Percentiles rank a stretch among this genome's conserved stretches.
Evolutionary conservation across 2,329 filamentous ascomycete species (phyloP).

Genomic region (Aspergillus melleus): DNA sequence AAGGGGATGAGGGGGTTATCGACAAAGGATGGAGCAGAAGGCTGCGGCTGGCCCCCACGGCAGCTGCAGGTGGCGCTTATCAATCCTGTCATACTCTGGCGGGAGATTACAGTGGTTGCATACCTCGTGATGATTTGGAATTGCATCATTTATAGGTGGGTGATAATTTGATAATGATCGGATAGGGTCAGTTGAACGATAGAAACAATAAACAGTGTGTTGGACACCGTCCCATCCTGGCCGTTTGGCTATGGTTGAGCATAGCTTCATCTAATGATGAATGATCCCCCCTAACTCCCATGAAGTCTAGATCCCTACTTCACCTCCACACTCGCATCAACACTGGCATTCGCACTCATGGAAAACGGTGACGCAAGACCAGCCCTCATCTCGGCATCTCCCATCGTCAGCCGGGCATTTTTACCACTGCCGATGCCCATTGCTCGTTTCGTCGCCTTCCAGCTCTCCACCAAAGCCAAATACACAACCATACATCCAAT

Average conservation of each 20-base stretch:
- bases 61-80: neutral
- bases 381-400: conserved; percentile 35
- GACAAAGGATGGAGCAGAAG: neutral
- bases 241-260: conserved; percentile 11
- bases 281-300: neutral
- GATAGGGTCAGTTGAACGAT: neutral
- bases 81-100: no score
- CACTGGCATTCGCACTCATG: conserved; percentile 27
- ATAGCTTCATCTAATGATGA: neutral
- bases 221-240: conserved; percentile 9
- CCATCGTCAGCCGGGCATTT: conserved; percentile 29
- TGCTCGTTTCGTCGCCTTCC: conserved; percentile 64
- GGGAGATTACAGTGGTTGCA: no score
- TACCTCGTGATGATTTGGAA: neutral
- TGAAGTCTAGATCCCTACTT: conserved; percentile 13
- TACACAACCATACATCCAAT: conserved; percentile 61
- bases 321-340: conserved; percentile 22
- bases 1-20: no score
- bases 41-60: neutral
- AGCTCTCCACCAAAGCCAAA: conserved; percentile 61
- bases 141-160: neutral
- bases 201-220: conserved; percentile 9
- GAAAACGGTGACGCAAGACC: conserved; percentile 27
- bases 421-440: conserved; percentile 36
- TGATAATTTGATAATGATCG: conserved; percentile 14